Percentiles rank a stretch among this genome's conserved stretches.
Conservation (phyloP, 2,329 filamentous ascomycete species). For the Orbilia ellipsospora region DNA sequence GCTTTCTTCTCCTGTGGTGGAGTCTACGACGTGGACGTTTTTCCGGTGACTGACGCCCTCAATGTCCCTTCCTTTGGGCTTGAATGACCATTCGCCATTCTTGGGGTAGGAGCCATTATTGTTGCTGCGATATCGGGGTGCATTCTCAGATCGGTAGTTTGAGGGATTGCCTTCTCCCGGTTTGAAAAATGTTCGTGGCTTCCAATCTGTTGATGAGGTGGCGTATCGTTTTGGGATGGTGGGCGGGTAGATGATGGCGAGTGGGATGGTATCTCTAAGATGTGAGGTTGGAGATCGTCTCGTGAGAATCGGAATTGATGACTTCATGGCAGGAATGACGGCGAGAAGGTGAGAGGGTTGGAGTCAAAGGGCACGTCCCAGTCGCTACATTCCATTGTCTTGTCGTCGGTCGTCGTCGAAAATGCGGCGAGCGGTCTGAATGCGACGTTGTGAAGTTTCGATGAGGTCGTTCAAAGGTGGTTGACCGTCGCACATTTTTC, state of each 20-base stretch:
- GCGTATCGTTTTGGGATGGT: slow-evolving; percentile 2
- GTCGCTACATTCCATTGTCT: slow-evolving; percentile 23
- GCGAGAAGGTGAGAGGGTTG: neutral
- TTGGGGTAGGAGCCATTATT: no score
- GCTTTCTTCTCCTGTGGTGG: no score
- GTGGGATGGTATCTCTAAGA: neutral
- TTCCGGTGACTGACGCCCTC: no score
- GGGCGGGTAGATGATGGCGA: neutral
- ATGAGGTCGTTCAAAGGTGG: no score
- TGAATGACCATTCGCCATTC: no score
- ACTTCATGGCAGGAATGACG: slow-evolving; percentile 24
- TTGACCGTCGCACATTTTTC: no score
- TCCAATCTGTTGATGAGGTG: neutral
- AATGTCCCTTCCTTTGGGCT: no score
- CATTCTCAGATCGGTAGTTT: no score
- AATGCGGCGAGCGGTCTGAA: neutral
- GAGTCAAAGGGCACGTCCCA: slow-evolving; percentile 1
- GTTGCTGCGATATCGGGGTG: no score
- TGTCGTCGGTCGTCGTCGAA: neutral
- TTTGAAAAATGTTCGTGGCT: neutral
- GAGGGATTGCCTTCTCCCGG: neutral
- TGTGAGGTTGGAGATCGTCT: slow-evolving; percentile 8
- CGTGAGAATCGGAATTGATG: slow-evolving; percentile 14
- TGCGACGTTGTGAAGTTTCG: no score
- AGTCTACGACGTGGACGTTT: no score